Evolutionary conservation across 768 basidiomycete species (phyloP).

Genomic region (Tricholoma saponaceum): DNA sequence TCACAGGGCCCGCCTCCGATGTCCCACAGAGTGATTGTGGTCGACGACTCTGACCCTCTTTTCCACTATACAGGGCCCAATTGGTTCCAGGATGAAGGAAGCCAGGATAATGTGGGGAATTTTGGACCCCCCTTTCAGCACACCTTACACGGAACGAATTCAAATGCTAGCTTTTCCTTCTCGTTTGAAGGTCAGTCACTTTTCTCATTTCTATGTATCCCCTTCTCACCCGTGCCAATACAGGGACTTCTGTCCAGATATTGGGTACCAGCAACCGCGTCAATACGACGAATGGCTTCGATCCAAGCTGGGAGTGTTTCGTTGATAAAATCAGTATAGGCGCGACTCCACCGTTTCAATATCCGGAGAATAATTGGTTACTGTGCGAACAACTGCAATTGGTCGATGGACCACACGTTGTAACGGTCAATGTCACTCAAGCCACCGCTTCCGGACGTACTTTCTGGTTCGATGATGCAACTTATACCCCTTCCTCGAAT

Average conservation of each 20-base stretch:
- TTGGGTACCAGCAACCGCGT: background rate
- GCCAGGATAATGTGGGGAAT: constrained; percentile 9
- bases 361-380: constrained; percentile 21
- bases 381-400: constrained; percentile 18
- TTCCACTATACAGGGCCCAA: background rate
- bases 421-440: constrained; percentile 18
- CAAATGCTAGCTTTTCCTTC: background rate
- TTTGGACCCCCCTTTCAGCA: constrained; percentile 16
- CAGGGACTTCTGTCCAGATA: constrained; percentile 1
- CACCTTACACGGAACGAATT: constrained; percentile 10
- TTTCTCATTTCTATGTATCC: background rate
- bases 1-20: background rate
- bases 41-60: background rate
- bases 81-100: constrained; percentile 12
- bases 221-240: background rate
- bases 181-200: background rate
- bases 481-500: constrained; percentile 4
- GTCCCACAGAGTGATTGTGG: background rate
- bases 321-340: constrained; percentile 22
- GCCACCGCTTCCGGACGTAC: background rate
- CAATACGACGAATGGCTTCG: constrained; percentile 4
- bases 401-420: constrained; percentile 19
- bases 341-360: constrained; percentile 9
- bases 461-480: constrained; percentile 5
- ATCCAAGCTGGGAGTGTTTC: constrained; percentile 17